phyloP scores from a whole-genome alignment of 805 yeast genomes.

The Saturnispora gosingensis region DNA sequence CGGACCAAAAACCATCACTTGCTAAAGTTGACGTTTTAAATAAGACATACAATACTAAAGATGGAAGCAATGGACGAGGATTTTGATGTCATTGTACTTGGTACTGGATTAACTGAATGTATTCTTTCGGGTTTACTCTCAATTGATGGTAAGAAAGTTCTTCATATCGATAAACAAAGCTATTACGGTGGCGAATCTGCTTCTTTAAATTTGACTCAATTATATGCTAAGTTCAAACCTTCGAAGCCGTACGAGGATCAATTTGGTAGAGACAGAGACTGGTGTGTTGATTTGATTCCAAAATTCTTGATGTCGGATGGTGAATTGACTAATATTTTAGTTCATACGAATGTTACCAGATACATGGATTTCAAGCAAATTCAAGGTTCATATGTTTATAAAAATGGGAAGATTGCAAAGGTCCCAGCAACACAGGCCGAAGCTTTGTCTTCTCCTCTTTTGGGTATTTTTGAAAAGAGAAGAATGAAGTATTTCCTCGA shows the following conservation, averaged over 20 bases:
- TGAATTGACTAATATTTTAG: constrained; percentile 88
- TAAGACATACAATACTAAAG: neutral
- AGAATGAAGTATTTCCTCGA: constrained; percentile 89
- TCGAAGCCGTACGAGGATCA: constrained; percentile 56
- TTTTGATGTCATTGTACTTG: constrained; percentile 94
- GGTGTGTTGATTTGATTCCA: constrained; percentile 97
- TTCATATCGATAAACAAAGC: constrained; percentile 93
- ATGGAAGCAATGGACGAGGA: constrained; percentile 69
- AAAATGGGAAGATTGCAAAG: constrained; percentile 84
- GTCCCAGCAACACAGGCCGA: constrained; percentile 90
- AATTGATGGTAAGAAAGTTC: constrained; percentile 96
- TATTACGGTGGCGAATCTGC: constrained; percentile 95
- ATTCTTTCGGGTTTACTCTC: constrained; percentile 87
- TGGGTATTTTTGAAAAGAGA: constrained; percentile 95
- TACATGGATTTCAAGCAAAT: constrained; percentile 95
- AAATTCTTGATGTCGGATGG: constrained; percentile 97
- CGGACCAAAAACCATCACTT: neutral
- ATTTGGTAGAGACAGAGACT: constrained; percentile 88
- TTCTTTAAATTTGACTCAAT: constrained; percentile 61
- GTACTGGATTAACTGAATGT: constrained; percentile 94
- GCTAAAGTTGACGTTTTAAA: neutral
- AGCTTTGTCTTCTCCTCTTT: constrained; percentile 81
- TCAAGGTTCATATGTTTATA: constrained; percentile 89
- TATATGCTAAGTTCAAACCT: constrained; percentile 83
- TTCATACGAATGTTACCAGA: constrained; percentile 92